phyloP scores from a whole-genome alignment of 139 green algal species.

The Zygnema circumcarinatum region DNA sequence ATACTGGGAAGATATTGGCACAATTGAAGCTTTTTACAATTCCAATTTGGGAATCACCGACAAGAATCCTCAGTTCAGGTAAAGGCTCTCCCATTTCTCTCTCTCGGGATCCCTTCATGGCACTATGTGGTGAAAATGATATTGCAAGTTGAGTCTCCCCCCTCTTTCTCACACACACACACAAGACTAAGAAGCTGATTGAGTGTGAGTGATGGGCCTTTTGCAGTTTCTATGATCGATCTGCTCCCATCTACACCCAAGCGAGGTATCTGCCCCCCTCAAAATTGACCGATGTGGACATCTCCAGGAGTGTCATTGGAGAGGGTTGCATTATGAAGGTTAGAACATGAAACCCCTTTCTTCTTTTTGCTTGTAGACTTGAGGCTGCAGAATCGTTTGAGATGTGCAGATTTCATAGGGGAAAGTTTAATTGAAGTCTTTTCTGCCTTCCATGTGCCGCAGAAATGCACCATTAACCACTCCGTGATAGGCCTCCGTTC shows the following conservation, averaged over 20 bases:
- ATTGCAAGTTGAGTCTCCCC: background rate
- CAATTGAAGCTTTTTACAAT: slow-evolving; percentile 96
- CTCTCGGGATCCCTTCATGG: no score
- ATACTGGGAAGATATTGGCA: slow-evolving; percentile 95
- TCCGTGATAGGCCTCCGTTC: slow-evolving; percentile 82
- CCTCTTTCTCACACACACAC: background rate
- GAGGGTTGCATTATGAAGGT: slow-evolving; percentile 71
- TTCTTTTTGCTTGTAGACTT: no score
- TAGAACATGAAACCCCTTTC: no score
- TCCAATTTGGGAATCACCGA: slow-evolving; percentile 92
- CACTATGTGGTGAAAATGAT: no score
- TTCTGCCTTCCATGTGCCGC: no score
- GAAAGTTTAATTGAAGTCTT: background rate
- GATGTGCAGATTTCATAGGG: slow-evolving; percentile 13
- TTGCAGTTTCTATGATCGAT: slow-evolving; percentile 59
- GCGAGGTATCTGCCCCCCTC: slow-evolving; percentile 81
- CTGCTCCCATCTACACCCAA: slow-evolving; percentile 86
- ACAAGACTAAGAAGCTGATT: no score
- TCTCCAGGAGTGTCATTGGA: slow-evolving; percentile 74
- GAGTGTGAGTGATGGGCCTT: no score
- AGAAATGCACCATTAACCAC: slow-evolving; percentile 68
- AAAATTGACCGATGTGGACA: slow-evolving; percentile 74
- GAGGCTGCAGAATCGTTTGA: background rate
- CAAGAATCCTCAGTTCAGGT: slow-evolving; percentile 82
- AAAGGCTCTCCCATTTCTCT: slow-evolving; percentile 40